A percentile compares a stretch with the other conserved stretches of the same genome.
These are phyloP conservation scores for Lactarius psammicola DNA, from an alignment of 768 basidiomycete genomes.

Conservation along the genomic window DNA sequence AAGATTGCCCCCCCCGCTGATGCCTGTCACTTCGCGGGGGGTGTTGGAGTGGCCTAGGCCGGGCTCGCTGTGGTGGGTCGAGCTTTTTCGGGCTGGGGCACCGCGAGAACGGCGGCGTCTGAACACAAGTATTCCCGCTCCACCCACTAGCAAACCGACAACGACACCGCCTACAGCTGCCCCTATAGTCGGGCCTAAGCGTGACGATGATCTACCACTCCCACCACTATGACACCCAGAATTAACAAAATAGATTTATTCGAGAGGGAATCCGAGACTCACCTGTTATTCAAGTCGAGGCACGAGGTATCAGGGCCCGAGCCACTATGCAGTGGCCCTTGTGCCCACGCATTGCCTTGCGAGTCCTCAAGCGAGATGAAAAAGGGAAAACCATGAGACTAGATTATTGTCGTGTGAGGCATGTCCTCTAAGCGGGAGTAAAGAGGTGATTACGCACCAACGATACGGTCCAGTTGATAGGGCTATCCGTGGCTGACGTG, in stretches of 20 bases:
- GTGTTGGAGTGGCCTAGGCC: not conserved
- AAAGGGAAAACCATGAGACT: constrained; percentile 56
- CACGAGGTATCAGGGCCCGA: constrained; percentile 43
- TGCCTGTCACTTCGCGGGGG: constrained; percentile 7
- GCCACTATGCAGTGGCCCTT: constrained; percentile 58
- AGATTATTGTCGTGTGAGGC: constrained; percentile 27
- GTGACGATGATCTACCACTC: not conserved
- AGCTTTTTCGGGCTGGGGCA: too few relatives aligned
- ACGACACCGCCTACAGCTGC: constrained; percentile 32
- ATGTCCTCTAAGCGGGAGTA: not conserved
- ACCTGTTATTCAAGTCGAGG: constrained; percentile 34
- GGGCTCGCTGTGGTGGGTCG: not conserved
- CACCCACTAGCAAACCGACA: constrained; percentile 31
- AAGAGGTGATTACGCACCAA: constrained; percentile 29
- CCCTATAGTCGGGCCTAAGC: constrained; percentile 10
- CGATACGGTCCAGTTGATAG: constrained; percentile 60
- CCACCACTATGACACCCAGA: not conserved
- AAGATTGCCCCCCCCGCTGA: not conserved
- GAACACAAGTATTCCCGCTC: constrained; percentile 18
- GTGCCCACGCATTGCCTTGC: constrained; percentile 50
- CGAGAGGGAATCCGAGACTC: not conserved
- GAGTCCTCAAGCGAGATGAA: constrained; percentile 56
- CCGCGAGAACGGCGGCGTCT: constrained; percentile 1
- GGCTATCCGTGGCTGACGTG: constrained; percentile 41
- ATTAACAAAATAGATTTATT: not conserved